These are phyloP conservation scores for Ligustrum vulgare DNA, from an alignment of 257 asterid genomes.

Conservation along the genomic window DNA sequence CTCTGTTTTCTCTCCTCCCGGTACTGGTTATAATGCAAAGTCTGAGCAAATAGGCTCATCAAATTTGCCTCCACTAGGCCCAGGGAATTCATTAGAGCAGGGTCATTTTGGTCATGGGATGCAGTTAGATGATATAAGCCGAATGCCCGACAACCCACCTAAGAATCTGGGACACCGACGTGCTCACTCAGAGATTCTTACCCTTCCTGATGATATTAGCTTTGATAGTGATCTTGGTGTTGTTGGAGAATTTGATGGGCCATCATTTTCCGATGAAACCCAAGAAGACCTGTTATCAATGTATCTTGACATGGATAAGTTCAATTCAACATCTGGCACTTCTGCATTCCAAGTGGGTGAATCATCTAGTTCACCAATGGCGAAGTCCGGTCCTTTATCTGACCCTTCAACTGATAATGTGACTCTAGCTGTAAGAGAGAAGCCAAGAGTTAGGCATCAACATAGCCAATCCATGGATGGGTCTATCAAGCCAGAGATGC, in stretches of 20 bases:
- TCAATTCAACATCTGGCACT: constrained; percentile 77
- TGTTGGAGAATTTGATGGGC: constrained; percentile 93
- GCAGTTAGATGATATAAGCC: constrained; percentile 68
- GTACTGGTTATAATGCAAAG: constrained; percentile 38
- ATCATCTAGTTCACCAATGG: constrained; percentile 48
- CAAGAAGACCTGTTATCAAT: constrained; percentile 78
- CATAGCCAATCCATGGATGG: constrained; percentile 99
- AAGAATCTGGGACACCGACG: constrained; percentile 84
- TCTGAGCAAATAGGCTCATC: constrained; percentile 42
- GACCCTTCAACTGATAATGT: constrained; percentile 37
- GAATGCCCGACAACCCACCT: constrained; percentile 89
- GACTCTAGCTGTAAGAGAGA: constrained; percentile 40
- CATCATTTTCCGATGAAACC: constrained; percentile 78
- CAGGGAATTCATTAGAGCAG: constrained; percentile 50
- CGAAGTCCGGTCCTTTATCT: constrained; percentile 32
- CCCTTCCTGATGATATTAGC: constrained; percentile 94
- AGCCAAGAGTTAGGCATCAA: constrained; percentile 83
- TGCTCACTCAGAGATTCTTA: constrained; percentile 90
- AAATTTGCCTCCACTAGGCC: constrained; percentile 64
- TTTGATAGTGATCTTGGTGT: constrained; percentile 92
- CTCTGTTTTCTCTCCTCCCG: constrained; percentile 30
- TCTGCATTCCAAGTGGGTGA: constrained; percentile 70
- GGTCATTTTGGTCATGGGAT: constrained; percentile 59
- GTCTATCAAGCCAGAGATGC: constrained; percentile 84
- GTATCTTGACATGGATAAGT: constrained; percentile 88